Evolutionary conservation across 306 rosid genomes (phyloP), one percentile per base, ranked within the genome.

Genomic region (Calophaca sinica): DNA sequence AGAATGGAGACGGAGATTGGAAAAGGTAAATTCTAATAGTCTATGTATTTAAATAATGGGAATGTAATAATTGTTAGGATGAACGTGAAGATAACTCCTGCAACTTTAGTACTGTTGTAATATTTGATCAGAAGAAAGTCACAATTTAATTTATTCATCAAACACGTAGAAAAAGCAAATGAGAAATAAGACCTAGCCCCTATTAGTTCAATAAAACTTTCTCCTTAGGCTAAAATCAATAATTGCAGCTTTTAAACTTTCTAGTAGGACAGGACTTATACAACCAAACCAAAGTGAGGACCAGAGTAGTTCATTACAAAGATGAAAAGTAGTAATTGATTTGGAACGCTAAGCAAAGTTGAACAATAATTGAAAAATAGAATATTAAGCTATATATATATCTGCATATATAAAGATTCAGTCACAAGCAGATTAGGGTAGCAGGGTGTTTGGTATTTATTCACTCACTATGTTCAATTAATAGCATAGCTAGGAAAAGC

Each of bases 331-430:
- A 72, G 45, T 62, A 51, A 31, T 36, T 11, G 69, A 74, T 62
- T 50, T 68, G 46, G 61, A 49, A 38, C 51, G 66, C 76, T 7
- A 50, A 13, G 29, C 55, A 32, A 66, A 41, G 28, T 59, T 52
- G n/a, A 10, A 53, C 48, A 54, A 9, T 48, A 36, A 36, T 36
- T 6, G 5, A 35, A 42, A 60, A 44, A 61, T 28, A n/a, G 7
- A 60, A 29, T 3, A 31, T 15, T 13, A 52, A 63, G 7, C 38
- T 28, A 50, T 4, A 48, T 15, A 48, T 15, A 70, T 60, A 74
- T 59, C 70, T 31, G 72, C 77, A 61, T 31, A 81, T 69, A 53
- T 55, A 76, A 68, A 12, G 38, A 35, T 35, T 35, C 26, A 35
- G 3, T 35, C 1, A 2, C 1, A 35, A 35, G 38, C 38, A 35